phyloP scores from a whole-genome alignment of 345 rosid species.

The Brassica cretica region DNA sequence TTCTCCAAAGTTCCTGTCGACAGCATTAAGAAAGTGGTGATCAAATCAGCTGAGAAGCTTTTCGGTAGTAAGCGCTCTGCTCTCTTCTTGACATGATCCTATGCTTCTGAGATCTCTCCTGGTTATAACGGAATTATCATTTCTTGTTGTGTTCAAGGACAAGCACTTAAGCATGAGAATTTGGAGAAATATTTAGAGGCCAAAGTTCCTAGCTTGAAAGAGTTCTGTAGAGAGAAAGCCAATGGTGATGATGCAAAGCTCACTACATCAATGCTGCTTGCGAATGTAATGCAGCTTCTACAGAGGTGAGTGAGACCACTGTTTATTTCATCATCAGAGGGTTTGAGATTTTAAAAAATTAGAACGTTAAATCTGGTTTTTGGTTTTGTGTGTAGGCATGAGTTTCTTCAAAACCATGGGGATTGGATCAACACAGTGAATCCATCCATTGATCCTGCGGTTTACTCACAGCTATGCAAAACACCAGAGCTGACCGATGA shows the following conservation, averaged over 20 bases:
- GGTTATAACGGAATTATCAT: neutral
- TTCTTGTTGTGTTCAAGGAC: neutral
- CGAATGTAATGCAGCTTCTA: conserved; percentile 60
- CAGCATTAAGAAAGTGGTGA: conserved; percentile 28
- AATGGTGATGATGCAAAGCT: conserved; percentile 50
- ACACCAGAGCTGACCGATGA: conserved; percentile 43
- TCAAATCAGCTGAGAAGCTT: conserved; percentile 8
- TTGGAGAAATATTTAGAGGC: conserved; percentile 56
- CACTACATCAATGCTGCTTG: conserved; percentile 59
- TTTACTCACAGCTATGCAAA: conserved; percentile 53
- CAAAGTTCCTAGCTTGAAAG: conserved; percentile 86
- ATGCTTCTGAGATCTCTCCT: neutral
- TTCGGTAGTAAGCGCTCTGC: neutral
- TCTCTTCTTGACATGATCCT: neutral
- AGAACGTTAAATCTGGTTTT: conserved; percentile 11
- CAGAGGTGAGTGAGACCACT: conserved; percentile 57
- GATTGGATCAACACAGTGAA: conserved; percentile 75
- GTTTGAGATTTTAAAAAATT: neutral
- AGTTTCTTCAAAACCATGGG: conserved; percentile 62
- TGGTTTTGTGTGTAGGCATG: conserved; percentile 58
- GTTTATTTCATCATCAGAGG: conserved; percentile 14
- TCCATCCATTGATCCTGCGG: conserved; percentile 60
- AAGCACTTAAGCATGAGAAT: conserved; percentile 47
- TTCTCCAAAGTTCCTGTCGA: conserved; percentile 36
- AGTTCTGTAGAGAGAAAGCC: conserved; percentile 48